Conservation (phyloP, 139 green algal genomes). For the Volvox reticuliferus region DNA sequence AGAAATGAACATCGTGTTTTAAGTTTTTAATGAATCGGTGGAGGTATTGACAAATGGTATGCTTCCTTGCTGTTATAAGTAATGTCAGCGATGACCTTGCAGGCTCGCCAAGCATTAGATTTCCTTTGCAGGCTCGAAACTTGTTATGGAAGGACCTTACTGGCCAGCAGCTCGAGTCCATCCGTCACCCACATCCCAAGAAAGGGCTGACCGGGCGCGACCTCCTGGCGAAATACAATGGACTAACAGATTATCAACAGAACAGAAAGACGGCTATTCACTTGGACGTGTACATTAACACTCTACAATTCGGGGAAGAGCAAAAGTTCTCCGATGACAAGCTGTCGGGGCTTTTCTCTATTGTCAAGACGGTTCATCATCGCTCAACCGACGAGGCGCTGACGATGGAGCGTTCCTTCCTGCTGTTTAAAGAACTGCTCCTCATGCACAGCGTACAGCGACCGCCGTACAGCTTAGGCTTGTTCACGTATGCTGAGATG, state of each 20-base stretch:
- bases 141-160: constrained; percentile 60
- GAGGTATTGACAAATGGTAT: background rate
- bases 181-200: constrained; percentile 55
- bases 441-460: constrained; percentile 74
- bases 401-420: constrained; percentile 70
- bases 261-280: constrained; percentile 49
- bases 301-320: constrained; percentile 55
- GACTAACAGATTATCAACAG: constrained; percentile 18
- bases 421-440: constrained; percentile 56
- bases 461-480: constrained; percentile 75
- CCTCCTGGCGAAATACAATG: constrained; percentile 54
- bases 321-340: constrained; percentile 65
- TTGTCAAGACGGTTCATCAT: constrained; percentile 70
- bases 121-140: constrained; percentile 37
- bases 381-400: constrained; percentile 47
- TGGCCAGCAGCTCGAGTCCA: constrained; percentile 48
- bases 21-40: background rate
- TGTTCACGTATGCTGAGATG: constrained; percentile 72
- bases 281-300: constrained; percentile 58
- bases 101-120: background rate
- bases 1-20: background rate
- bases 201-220: constrained; percentile 48
- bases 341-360: constrained; percentile 71
- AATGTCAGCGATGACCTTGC: background rate
- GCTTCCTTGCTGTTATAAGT: background rate